phyloP scores from a whole-genome alignment of 768 basidiomycete genomes.

The Cantharellus anzutake region DNA sequence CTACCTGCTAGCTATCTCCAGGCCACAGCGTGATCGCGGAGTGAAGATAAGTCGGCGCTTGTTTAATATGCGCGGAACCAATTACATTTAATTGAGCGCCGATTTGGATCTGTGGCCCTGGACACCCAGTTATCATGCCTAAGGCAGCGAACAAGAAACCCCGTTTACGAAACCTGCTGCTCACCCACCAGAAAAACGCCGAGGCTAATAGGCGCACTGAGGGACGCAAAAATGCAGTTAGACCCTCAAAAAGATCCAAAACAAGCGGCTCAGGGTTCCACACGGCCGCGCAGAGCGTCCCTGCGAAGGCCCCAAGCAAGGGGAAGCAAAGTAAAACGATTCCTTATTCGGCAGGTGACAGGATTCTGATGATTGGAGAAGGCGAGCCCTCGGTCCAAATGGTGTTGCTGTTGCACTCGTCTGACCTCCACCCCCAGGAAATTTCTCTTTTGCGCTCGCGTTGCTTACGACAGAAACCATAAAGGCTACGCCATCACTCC shows the following conservation, averaged over 20 bases:
- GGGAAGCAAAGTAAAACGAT: conserved; percentile 20
- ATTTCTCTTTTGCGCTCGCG: conserved; percentile 80
- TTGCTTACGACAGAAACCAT: conserved; percentile 33
- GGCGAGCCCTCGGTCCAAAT: conserved; percentile 22
- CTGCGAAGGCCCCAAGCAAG: neutral
- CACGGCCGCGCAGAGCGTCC: neutral
- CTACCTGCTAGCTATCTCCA: too few species aligned
- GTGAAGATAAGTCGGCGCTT: too few species aligned
- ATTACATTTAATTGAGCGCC: too few species aligned
- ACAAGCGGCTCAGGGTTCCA: neutral
- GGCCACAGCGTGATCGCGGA: too few species aligned
- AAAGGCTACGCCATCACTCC: conserved; percentile 37
- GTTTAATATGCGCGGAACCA: too few species aligned
- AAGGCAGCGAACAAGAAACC: neutral
- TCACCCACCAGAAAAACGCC: neutral
- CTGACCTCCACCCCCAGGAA: conserved; percentile 16
- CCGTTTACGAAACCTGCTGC: neutral
- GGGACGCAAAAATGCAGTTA: neutral
- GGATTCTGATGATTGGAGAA: conserved; percentile 65
- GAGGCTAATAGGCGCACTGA: neutral
- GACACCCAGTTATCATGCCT: neutral
- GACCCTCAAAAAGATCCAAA: neutral
- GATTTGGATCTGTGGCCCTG: too few species aligned
- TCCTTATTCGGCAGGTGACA: conserved; percentile 46
- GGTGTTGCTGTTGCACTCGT: neutral